Evolutionary conservation across 148 eudicot genomes (phyloP), one percentile per base, ranked within the genome.

Genomic region (Spergularia bocconei): DNA sequence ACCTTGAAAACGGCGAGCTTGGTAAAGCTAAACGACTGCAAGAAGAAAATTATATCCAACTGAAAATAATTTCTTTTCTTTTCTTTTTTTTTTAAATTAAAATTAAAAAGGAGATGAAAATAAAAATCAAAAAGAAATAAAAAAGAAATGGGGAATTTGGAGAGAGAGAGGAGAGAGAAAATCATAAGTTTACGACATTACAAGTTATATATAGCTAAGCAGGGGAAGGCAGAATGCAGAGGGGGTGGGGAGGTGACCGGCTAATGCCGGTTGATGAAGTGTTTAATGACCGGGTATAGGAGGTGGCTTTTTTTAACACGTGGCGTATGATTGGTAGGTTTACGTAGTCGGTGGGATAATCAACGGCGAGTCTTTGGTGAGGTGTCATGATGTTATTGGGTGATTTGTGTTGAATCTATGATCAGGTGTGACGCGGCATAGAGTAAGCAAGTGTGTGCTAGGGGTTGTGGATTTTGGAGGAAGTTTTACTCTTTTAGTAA

Each of bases 291-390:
- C 52, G 87, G 71, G 47, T 77, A 67, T 65, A 80, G 54, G 70
- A 81, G 85, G 92, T 84, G 33, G 19, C 25, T 13, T 0, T 3
- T 4, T 3, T 4, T 16, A 70, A 76, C 89, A 75, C 90, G 88
- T 85, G 86, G 80, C 67, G 19, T 1, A 2, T 25, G 21, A 13
- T 44, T 74, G 80, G 70, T 76, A 61, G 78, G 72, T 19, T 69
- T 72, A 50, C 52, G 76, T n/a, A 74, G 80, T 81, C 84, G 85
- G 83, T 82, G 75, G 83, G 23, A n/a, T 6, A 57, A 82, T 85
- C 72, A 47, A 52, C 79, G 51, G 63, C 50, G 13, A 50, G 67
- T 23, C 14, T 2, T 63, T 57, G 67, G 29, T 77, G 80, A 75
- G 62, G 83, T 81, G 87, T 58, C 67, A 20, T 0, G 4, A 1